Evolutionary conservation across 2,329 filamentous ascomycete species (phyloP), one percentile per base, ranked within the genome.

Genomic region (Pseudogymnoascus sp.): DNA sequence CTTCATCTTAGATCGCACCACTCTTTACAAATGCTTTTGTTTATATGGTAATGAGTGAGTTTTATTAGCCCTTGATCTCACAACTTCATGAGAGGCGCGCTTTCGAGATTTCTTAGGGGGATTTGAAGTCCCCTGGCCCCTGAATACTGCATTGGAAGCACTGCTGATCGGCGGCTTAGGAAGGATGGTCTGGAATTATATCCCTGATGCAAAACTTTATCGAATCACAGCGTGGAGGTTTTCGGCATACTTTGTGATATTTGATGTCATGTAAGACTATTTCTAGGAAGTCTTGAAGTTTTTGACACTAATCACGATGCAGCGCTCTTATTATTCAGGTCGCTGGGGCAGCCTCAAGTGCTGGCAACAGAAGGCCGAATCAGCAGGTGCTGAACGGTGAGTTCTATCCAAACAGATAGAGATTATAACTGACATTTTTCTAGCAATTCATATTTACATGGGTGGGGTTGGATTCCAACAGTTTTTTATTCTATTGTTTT

Each of bases 381-480:
- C 67, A 4, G 70, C 71, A 5, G n/a, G 30, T 66, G 41, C 23
- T 64, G 22, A 4, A 60, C 45, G 60, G 60, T 65, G 30, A 64
- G 61, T 23, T 39, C 39, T n/a, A 58, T 62, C 36, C 14, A 42
- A 16, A 64, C 41, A 14, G 66, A 64, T 0, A 63, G 73, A 0
- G 67, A 72, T 0, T 65, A 69, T 0, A 67, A 70, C 1, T 68
- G 69, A 5, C 70, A 3, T 72, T 23, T 64, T 71, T 28, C 65
- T 62, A 19, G 76, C 72, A 1, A 74, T 79, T 0, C 72, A 77
- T 59, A 72, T 79, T 63, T 84, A 83, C 69, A 83, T 82, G 78
- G 79, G 76, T 9, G 81, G 81, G 0, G 79, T 83, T 14, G 80
- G 76, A 0, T 68, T 83, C 0, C 81, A 84, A 64, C 72, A 82